Conservation (phyloP, 2,329 filamentous ascomycete species). For the Talaromyces amestolkiae region DNA sequence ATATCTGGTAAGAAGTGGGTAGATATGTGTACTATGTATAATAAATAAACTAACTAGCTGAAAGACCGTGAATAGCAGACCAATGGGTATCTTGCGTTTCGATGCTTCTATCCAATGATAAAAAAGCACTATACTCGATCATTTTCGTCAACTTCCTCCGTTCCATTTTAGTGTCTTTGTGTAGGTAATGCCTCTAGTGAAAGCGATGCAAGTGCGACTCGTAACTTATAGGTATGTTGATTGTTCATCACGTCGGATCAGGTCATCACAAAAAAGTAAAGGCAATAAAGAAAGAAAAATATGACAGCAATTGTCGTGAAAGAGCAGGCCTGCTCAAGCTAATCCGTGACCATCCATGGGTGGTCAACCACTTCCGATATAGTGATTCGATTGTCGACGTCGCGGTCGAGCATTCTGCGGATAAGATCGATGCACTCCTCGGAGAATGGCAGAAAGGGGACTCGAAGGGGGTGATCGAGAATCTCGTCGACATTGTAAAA, state of each 20-base stretch:
- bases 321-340: background rate
- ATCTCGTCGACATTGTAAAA: constrained; percentile 99
- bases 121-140: constrained; percentile 9
- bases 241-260: constrained; percentile 1
- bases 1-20: too few relatives aligned
- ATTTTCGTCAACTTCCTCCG: background rate
- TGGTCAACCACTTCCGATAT: constrained; percentile 86
- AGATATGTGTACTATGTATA: background rate
- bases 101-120: constrained; percentile 20
- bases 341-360: constrained; percentile 62
- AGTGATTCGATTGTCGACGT: constrained; percentile 77
- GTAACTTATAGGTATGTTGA: background rate
- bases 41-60: background rate
- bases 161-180: background rate
- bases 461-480: constrained; percentile 90
- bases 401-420: constrained; percentile 84
- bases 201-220: background rate
- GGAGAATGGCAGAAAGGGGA: constrained; percentile 66
- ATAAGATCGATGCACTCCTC: constrained; percentile 92
- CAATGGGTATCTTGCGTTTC: constrained; percentile 22
- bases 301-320: background rate
- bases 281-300: background rate
- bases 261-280: constrained; percentile 6
- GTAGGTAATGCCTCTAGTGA: background rate
- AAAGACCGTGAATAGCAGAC: constrained; percentile 17